phyloP scores from a whole-genome alignment of 768 basidiomycete genomes.

The Hortiboletus flavorubellus region DNA sequence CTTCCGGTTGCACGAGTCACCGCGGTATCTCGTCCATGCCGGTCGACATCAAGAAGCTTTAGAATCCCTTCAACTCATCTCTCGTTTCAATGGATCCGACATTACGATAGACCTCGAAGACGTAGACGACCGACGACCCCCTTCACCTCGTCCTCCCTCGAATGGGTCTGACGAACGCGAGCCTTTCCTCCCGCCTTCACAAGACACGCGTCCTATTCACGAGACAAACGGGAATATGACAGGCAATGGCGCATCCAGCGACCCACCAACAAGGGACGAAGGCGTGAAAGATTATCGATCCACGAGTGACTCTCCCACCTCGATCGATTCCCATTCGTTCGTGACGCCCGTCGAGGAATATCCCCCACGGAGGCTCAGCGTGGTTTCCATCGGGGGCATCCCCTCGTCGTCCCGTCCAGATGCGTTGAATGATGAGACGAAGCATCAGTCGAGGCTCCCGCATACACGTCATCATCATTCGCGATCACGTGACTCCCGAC shows the following conservation, averaged over 20 bases:
- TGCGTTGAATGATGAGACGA: conserved; percentile 13
- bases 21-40: conserved; percentile 87
- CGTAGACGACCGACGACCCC: conserved; percentile 47
- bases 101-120: conserved; percentile 68
- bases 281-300: conserved; percentile 28
- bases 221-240: conserved; percentile 16
- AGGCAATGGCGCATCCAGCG: background rate
- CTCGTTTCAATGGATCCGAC: conserved; percentile 77
- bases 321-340: conserved; percentile 26
- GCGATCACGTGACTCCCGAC: conserved; percentile 18
- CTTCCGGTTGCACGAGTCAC: conserved; percentile 92
- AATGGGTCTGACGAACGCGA: conserved; percentile 25
- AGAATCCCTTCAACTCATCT: conserved; percentile 79
- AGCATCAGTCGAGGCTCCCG: conserved; percentile 2
- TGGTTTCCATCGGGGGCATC: conserved; percentile 31
- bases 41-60: conserved; percentile 84
- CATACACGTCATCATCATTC: conserved; percentile 2
- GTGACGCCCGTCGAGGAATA: conserved; percentile 26
- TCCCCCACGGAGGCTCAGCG: conserved; percentile 20
- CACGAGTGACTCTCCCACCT: conserved; percentile 28
- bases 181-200: conserved; percentile 24
- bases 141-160: conserved; percentile 16
- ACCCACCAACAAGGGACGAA: conserved; percentile 13
- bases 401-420: conserved; percentile 17
- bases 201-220: conserved; percentile 7